Conservation (phyloP, 192 early-diverging fungal genomes). For the Spizellomyces punctatus region DNA sequence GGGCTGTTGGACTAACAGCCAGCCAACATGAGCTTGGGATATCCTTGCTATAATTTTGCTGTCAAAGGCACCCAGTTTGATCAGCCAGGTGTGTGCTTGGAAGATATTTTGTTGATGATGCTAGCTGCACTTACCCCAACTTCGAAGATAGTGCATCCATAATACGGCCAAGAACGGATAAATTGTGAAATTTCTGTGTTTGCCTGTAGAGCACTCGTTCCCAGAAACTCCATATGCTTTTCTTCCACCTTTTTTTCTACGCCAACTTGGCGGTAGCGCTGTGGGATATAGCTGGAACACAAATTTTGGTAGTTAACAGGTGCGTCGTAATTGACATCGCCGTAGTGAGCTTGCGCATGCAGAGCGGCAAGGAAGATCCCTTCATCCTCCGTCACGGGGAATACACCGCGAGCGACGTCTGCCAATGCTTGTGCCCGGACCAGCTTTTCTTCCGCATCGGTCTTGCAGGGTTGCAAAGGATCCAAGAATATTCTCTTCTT, state of each 20-base stretch:
- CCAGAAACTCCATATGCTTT: conserved; percentile 31
- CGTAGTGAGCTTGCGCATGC: conserved; percentile 38
- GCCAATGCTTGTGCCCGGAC: conserved; percentile 41
- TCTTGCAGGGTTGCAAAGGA: conserved; percentile 18
- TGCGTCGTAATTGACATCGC: conserved; percentile 36
- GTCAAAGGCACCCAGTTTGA: background rate
- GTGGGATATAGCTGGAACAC: conserved; percentile 12
- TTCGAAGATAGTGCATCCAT: conserved; percentile 47
- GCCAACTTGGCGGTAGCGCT: background rate
- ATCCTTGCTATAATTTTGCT: conserved; percentile 54
- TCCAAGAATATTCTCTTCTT: conserved; percentile 46
- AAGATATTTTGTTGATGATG: background rate
- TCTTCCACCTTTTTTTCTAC: conserved; percentile 22
- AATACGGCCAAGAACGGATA: conserved; percentile 40
- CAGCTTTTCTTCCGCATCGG: conserved; percentile 36
- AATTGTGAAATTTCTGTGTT: conserved; percentile 33
- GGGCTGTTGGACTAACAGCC: conserved; percentile 37
- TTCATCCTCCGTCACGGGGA: conserved; percentile 41
- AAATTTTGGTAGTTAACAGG: conserved; percentile 22
- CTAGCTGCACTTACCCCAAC: conserved; percentile 35
- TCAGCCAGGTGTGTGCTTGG: too few relatives aligned
- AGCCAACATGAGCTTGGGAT: conserved; percentile 52
- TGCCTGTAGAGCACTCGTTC: conserved; percentile 20
- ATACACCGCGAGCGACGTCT: conserved; percentile 37
- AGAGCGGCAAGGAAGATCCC: conserved; percentile 29